Evolutionary conservation across 192 early-diverging fungal species (phyloP).

Genomic region (Umbelopsis sp.): DNA sequence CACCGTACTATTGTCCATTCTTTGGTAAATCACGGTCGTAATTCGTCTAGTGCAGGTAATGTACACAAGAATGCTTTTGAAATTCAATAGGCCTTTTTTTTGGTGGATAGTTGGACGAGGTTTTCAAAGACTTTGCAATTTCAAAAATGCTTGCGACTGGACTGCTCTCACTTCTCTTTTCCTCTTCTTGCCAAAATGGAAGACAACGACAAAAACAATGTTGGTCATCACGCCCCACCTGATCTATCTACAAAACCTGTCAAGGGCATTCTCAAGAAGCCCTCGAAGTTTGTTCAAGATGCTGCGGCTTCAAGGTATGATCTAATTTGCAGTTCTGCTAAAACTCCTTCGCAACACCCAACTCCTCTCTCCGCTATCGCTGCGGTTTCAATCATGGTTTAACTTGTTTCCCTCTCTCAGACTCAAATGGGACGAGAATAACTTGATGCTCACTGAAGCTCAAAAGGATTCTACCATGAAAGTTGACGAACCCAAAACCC

Average conservation of each 20-base stretch:
- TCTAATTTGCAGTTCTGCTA: too few species aligned
- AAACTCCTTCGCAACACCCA: not conserved
- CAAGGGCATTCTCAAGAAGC: slow-evolving; percentile 38
- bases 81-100: too few species aligned
- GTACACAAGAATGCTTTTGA: too few species aligned
- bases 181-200: not conserved
- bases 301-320: slow-evolving; percentile 24
- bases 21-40: too few species aligned
- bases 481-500: slow-evolving; percentile 95
- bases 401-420: slow-evolving; percentile 40
- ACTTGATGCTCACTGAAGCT: slow-evolving; percentile 84
- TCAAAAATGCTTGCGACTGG: not conserved
- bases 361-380: not conserved
- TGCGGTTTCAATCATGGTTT: not conserved
- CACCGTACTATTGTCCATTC: too few species aligned
- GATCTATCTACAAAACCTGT: slow-evolving; percentile 24
- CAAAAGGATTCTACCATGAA: slow-evolving; percentile 95
- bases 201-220: slow-evolving; percentile 7
- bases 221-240: slow-evolving; percentile 5
- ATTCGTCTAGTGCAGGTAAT: too few species aligned
- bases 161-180: slow-evolving; percentile 2
- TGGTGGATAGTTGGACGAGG: too few species aligned
- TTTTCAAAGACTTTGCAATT: too few species aligned
- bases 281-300: not conserved
- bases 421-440: slow-evolving; percentile 95